Base-by-base conservation (phyloP, 768 basidiomycete genomes). In the Leccinum longicurvipes region DNA sequence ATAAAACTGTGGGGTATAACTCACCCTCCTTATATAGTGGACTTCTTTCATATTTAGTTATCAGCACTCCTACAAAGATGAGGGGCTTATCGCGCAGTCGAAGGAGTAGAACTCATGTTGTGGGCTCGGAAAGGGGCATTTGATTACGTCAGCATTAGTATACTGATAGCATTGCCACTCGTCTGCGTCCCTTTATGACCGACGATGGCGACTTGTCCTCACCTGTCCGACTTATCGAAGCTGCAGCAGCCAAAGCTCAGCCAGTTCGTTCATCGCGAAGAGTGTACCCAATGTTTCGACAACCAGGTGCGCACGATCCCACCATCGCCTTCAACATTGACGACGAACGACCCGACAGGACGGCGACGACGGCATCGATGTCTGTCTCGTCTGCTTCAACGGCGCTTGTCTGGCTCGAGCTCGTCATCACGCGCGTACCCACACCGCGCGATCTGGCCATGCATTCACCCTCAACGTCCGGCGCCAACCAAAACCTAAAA, bases 251-350 rank as follows among this genome's bases (percentile, higher is more conserved):
- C 91, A 0, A 80, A 72, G 47, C 73, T 87, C 0, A 85, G 82
- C 4, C 87, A 93, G 58, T 80, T 81, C 0, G 90, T 93, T 0
- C 86, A 94, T 62, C 76, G 94, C 8, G 93, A 97, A 73, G 95
- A 98, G 72, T 99, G 96, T 67, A 97, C 95, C 0, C 93, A 95
- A 56, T 99, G 96, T 67, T 99, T 98, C 68, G 95, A 98, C 71
- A 84, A 83, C 64, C 95, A 98, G 83, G 93, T 87, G 21, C 42
- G 68, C 49, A 3, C 49, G 55, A 60, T 59, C 53, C 24, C 11
- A 8, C 36, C 31, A 55, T 63, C 54, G 34, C 42, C 15, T 39
- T 6, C 1, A 27, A 50, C 17, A 14, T 19, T 42, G 53, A 51
- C 50, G 47, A 55, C 50, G 47, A 55, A 27, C 27, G 15, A 21